These are phyloP conservation scores for Solanum ossicruentum DNA, from an alignment of 257 asterid species.

Conservation along the genomic window DNA sequence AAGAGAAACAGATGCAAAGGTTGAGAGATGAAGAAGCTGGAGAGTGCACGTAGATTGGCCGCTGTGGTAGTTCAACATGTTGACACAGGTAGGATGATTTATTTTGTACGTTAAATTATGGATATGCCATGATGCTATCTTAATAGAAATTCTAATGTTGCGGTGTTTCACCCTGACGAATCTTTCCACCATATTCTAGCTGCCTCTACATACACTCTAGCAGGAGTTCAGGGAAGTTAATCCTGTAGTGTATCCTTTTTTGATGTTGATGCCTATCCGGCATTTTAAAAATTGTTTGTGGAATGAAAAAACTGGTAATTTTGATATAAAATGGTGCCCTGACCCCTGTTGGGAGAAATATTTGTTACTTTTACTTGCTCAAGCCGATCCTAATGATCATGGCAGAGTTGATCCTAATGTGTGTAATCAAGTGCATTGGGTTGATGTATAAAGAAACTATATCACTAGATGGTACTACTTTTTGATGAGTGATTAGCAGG, in stretches of 20 bases:
- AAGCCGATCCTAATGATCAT: constrained; percentile 84
- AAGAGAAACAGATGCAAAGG: not conserved
- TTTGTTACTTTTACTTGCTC: constrained; percentile 58
- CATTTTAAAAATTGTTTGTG: constrained; percentile 33
- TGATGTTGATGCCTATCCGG: constrained; percentile 32
- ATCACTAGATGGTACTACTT: not conserved
- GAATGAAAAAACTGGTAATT: constrained; percentile 46
- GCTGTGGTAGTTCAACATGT: not conserved
- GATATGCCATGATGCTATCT: constrained; percentile 44
- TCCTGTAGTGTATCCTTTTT: constrained; percentile 59
- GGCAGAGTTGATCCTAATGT: constrained; percentile 31
- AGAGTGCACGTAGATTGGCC: not conserved
- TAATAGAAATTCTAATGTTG: constrained; percentile 69
- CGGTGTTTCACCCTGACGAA: constrained; percentile 70
- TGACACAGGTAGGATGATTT: not conserved
- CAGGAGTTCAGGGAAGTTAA: constrained; percentile 62
- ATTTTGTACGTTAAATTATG: constrained; percentile 16
- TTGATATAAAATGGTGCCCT: constrained; percentile 70
- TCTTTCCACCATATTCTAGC: constrained; percentile 54
- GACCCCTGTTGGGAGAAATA: constrained; percentile 22
- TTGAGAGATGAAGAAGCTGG: not conserved
- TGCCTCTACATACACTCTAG: constrained; percentile 75
- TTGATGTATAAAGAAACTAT: not conserved
- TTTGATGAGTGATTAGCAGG: not conserved
- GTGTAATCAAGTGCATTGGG: not conserved